Evolutionary conservation across 2,329 filamentous ascomycete species (phyloP).

Genomic region (Nemania sp.): DNA sequence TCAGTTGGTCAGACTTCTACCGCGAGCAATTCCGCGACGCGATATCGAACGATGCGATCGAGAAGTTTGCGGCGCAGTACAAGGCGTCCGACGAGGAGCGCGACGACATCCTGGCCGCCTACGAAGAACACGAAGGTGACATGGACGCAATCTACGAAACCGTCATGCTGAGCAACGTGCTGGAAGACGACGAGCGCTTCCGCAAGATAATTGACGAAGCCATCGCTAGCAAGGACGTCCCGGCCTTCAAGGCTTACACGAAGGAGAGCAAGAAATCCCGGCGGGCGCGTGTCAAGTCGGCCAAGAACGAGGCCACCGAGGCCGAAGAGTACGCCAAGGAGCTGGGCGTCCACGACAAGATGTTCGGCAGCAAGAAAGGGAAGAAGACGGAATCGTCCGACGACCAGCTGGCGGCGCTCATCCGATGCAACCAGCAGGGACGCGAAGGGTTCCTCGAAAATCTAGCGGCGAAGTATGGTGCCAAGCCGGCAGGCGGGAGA

Average conservation of each 20-base stretch:
- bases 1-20: conserved; percentile 92
- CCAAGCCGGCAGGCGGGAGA: conserved; percentile 47
- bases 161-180: conserved; percentile 84
- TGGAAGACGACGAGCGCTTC: conserved; percentile 86
- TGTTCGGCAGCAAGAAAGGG: conserved; percentile 57
- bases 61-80: conserved; percentile 76
- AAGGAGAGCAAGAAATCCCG: conserved; percentile 72
- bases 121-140: conserved; percentile 72
- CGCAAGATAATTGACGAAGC: conserved; percentile 79
- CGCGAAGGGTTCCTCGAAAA: conserved; percentile 70
- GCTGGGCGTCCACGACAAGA: conserved; percentile 72
- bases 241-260: conserved; percentile 69
- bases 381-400: conserved; percentile 53
- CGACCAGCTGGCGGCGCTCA: conserved; percentile 70
- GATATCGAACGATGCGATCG: conserved; percentile 74
- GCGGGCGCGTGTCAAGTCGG: conserved; percentile 62
- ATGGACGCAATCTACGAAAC: conserved; percentile 78
- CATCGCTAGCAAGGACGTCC: conserved; percentile 70
- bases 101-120: conserved; percentile 76
- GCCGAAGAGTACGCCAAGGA: conserved; percentile 77
- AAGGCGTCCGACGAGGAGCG: conserved; percentile 86
- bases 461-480: conserved; percentile 76
- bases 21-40: conserved; percentile 79
- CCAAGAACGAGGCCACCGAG: conserved; percentile 70
- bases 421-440: conserved; percentile 70